A percentile compares a stretch with the other conserved stretches of the same genome.
Evolutionary conservation across 305 asterid species (phyloP).

Genomic region (Stenogyne calaminthoides): DNA sequence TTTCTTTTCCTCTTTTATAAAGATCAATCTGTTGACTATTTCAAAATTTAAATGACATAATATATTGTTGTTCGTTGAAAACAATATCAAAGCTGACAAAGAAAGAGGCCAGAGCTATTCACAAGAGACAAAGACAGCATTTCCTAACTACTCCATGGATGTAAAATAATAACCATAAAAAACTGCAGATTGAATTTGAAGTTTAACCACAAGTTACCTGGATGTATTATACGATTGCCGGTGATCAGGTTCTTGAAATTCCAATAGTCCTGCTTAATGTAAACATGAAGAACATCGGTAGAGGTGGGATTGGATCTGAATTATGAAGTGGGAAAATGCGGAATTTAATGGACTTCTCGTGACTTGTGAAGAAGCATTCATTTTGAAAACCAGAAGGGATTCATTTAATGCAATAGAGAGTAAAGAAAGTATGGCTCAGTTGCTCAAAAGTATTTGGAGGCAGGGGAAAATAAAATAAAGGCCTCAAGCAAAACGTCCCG

Average conservation of each 20-base stretch:
- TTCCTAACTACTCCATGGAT: background rate
- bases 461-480: constrained; percentile 21
- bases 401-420: constrained; percentile 48
- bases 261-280: too few species aligned
- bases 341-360: constrained; percentile 62
- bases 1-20: background rate
- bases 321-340: constrained; percentile 3
- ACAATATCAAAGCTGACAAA: constrained; percentile 25
- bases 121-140: background rate
- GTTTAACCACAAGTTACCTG: constrained; percentile 24
- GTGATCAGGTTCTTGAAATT: constrained; percentile 1
- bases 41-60: constrained; percentile 15
- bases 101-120: background rate
- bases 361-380: constrained; percentile 37
- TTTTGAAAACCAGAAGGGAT: constrained; percentile 31
- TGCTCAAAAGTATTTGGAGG: background rate
- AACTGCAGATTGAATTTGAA: background rate
- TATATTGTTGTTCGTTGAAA: constrained; percentile 29
- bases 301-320: constrained; percentile 42
- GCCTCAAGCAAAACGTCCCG: constrained; percentile 29
- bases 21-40: constrained; percentile 14
- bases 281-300: background rate
- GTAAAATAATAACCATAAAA: background rate
- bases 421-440: constrained; percentile 16
- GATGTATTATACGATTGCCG: constrained; percentile 11